Conservation (phyloP, 2,329 filamentous ascomycete genomes). For the Westerdykella ornata region DNA sequence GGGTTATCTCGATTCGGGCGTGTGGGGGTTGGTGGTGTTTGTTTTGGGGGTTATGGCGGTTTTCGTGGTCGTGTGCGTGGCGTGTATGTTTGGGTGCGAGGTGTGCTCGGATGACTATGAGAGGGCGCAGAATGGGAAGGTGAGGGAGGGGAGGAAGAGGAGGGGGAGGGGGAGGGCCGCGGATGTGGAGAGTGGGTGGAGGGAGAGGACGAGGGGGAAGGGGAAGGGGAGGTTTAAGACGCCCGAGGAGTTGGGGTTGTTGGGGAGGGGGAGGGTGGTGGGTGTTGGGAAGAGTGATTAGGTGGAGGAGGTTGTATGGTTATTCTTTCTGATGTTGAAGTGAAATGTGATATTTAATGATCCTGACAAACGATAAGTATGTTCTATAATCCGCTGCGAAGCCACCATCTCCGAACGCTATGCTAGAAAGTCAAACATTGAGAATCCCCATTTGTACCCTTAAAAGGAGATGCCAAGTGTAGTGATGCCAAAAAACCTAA, state of each 20-base stretch:
- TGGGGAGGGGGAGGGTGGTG: constrained; percentile 20
- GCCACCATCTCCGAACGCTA: too few species aligned
- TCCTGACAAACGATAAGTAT: too few species aligned
- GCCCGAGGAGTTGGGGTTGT: constrained; percentile 23
- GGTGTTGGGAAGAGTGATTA: constrained; percentile 33
- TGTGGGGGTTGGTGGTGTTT: constrained; percentile 23
- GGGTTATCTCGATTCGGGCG: constrained; percentile 16
- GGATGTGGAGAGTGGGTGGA: constrained; percentile 19
- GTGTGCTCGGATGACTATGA: constrained; percentile 23
- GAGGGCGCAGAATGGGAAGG: constrained; percentile 22
- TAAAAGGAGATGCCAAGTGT: too few species aligned
- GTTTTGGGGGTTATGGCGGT: constrained; percentile 17
- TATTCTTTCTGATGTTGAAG: too few species aligned
- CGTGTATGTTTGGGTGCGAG: constrained; percentile 22
- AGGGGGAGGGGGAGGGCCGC: constrained; percentile 6
- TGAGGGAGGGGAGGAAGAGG: constrained; percentile 8
- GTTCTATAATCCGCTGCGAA: too few species aligned
- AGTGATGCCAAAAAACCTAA: too few species aligned
- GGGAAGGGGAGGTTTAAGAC: constrained; percentile 19
- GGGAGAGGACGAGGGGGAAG: constrained; percentile 1
- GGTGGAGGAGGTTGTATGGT: not conserved
- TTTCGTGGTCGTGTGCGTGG: constrained; percentile 21
- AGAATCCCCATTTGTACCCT: too few species aligned
- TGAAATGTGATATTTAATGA: too few species aligned
- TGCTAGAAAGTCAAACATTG: too few species aligned